Conservation (phyloP, 2,329 filamentous ascomycete species). For the Aspergillus bombycis region DNA sequence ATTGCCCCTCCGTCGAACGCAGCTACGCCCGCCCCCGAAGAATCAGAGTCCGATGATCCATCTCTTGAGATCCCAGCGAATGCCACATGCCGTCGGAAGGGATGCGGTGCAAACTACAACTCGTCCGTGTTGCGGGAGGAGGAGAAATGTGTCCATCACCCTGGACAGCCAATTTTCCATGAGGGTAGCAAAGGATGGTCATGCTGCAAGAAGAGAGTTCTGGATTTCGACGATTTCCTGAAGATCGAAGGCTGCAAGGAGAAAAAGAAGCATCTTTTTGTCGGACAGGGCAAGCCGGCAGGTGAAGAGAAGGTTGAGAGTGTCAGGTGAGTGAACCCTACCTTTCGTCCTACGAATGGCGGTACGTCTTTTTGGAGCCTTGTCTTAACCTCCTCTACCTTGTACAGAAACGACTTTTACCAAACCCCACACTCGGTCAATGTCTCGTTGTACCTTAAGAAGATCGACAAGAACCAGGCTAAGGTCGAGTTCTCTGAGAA, state of each 20-base stretch:
- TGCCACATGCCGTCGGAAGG: constrained; percentile 74
- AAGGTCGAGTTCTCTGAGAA: constrained; percentile 69
- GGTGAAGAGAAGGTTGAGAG: constrained; percentile 77
- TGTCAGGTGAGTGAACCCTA: constrained; percentile 63
- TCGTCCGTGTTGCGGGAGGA: constrained; percentile 63
- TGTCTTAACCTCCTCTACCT: neutral
- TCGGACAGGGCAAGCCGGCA: constrained; percentile 68
- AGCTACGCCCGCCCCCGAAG: constrained; percentile 51
- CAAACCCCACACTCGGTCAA: constrained; percentile 85
- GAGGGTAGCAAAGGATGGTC: constrained; percentile 98
- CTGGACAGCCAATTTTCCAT: constrained; percentile 90
- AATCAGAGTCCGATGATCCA: constrained; percentile 87
- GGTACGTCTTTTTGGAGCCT: neutral
- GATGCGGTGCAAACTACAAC: constrained; percentile 69
- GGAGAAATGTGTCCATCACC: constrained; percentile 86
- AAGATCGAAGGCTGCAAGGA: constrained; percentile 89
- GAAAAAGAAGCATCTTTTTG: constrained; percentile 79
- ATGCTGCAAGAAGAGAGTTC: constrained; percentile 91
- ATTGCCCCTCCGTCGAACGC: constrained; percentile 35
- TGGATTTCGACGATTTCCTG: constrained; percentile 98
- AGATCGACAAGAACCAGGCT: constrained; percentile 82
- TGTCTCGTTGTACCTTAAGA: constrained; percentile 93
- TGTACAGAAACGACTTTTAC: constrained; percentile 80
- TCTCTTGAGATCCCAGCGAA: constrained; percentile 72
- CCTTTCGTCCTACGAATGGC: neutral